Percentiles rank a stretch among this genome's conserved stretches.
phyloP scores from a whole-genome alignment of 371 early-diverging fungal species.

The Mortierella sp. region DNA sequence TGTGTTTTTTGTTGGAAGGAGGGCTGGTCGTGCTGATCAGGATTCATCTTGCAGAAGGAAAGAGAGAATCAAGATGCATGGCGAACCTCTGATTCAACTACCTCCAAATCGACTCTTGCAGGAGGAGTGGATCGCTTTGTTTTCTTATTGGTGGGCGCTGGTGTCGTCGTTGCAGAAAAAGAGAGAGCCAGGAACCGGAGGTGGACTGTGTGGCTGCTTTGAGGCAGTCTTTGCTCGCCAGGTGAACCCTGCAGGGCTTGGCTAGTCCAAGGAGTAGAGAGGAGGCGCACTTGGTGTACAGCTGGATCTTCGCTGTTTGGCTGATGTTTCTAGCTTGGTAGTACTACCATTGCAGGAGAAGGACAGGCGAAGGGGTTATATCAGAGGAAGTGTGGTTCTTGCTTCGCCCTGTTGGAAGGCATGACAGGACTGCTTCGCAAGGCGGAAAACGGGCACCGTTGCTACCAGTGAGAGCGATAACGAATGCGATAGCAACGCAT shows the following conservation, averaged over 20 bases:
- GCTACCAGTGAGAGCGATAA: not conserved
- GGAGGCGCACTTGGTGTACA: not conserved
- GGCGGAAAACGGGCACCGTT: not conserved
- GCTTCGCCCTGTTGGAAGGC: not conserved
- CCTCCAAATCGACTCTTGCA: not conserved
- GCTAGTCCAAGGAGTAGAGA: not conserved
- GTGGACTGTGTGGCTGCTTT: no score
- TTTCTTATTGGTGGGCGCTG: not conserved
- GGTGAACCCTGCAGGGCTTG: not conserved
- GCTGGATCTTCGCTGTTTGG: not conserved
- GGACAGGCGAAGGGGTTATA: no score
- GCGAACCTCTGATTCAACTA: constrained; percentile 8
- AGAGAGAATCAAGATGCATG: not conserved
- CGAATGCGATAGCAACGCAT: not conserved
- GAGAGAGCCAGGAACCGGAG: not conserved
- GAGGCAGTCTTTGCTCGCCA: not conserved
- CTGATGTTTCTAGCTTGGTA: not conserved
- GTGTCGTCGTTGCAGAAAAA: not conserved
- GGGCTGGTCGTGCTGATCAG: not conserved
- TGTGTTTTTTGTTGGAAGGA: not conserved
- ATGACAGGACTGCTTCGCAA: not conserved
- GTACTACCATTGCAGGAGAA: not conserved
- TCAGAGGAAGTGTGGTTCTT: not conserved
- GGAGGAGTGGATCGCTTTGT: not conserved
- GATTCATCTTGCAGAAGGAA: not conserved